Percentiles rank a stretch among this genome's conserved stretches.
Conservation (phyloP, 169 alveolate genomes). For the Plasmodium inui region DNA sequence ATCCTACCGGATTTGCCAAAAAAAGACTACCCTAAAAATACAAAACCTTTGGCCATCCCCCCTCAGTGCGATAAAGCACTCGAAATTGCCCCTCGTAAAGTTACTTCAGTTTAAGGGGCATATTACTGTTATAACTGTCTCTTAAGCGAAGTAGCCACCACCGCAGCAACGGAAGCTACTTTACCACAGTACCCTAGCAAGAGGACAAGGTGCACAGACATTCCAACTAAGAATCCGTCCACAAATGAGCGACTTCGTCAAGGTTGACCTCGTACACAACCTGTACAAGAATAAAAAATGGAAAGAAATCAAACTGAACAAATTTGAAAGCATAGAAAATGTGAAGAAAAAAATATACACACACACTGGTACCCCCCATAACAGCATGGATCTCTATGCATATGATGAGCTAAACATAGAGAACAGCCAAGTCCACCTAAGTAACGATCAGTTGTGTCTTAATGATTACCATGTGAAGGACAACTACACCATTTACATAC, state of each 20-base stretch:
- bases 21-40: not conserved
- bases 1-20: not conserved
- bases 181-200: not conserved
- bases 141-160: not conserved
- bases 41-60: not conserved
- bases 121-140: no score
- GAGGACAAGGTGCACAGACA: not conserved
- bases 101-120: not conserved
- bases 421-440: slow-evolving; percentile 66
- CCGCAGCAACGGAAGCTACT: not conserved
- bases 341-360: slow-evolving; percentile 79
- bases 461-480: slow-evolving; percentile 74
- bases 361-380: slow-evolving; percentile 76
- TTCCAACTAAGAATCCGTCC: not conserved
- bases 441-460: slow-evolving; percentile 49
- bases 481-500: slow-evolving; percentile 76
- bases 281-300: slow-evolving; percentile 66
- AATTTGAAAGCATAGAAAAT: slow-evolving; percentile 72
- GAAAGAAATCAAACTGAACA: slow-evolving; percentile 78
- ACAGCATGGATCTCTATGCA: slow-evolving; percentile 77
- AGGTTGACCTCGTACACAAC: slow-evolving; percentile 77
- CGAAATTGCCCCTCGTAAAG: not conserved
- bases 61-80: not conserved
- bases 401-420: slow-evolving; percentile 56
- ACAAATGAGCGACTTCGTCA: slow-evolving; percentile 40